Evolutionary conservation across 805 yeast species (phyloP).

Genomic region (Priceomyces haplophilus): DNA sequence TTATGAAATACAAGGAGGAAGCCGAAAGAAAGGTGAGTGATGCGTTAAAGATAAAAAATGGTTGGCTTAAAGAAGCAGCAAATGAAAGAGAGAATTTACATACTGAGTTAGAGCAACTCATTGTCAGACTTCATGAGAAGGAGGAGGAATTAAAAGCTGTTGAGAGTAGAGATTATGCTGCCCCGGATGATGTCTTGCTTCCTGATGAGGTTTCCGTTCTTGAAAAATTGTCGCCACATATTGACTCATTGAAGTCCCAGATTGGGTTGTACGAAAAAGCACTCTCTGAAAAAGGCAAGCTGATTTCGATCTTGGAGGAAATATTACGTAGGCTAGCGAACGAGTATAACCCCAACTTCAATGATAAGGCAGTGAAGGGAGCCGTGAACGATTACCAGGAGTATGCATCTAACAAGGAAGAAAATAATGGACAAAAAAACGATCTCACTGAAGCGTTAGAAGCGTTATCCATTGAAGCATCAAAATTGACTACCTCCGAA

Average conservation of each 20-base stretch:
- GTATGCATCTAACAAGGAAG: conserved; percentile 40
- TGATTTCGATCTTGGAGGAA: conserved; percentile 36
- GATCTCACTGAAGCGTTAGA: conserved; percentile 18
- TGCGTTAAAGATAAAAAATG: conserved; percentile 27
- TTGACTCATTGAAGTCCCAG: conserved; percentile 9
- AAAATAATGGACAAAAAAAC: conserved; percentile 2
- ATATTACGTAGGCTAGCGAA: conserved; percentile 49
- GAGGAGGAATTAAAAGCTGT: conserved; percentile 5
- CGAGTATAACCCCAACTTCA: conserved; percentile 78
- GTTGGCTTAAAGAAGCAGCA: conserved; percentile 21
- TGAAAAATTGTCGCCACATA: conserved; percentile 16
- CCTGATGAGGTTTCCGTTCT: conserved; percentile 11
- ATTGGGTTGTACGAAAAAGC: conserved; percentile 9
- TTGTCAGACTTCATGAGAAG: conserved; percentile 6
- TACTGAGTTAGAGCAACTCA: conserved; percentile 1
- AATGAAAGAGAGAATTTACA: not conserved
- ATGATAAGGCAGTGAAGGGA: conserved; percentile 80
- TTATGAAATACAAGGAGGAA: conserved; percentile 15
- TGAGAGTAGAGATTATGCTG: conserved; percentile 4
- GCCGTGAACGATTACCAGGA: conserved; percentile 58
- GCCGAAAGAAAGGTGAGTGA: conserved; percentile 15
- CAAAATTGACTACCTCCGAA: conserved; percentile 3
- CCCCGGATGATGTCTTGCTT: conserved; percentile 6
- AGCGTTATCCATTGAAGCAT: conserved; percentile 18
- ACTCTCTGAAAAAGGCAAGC: conserved; percentile 8